Evolutionary conservation across 78 protist species (phyloP).

Genomic region (Dictyostelium capitatum): DNA sequence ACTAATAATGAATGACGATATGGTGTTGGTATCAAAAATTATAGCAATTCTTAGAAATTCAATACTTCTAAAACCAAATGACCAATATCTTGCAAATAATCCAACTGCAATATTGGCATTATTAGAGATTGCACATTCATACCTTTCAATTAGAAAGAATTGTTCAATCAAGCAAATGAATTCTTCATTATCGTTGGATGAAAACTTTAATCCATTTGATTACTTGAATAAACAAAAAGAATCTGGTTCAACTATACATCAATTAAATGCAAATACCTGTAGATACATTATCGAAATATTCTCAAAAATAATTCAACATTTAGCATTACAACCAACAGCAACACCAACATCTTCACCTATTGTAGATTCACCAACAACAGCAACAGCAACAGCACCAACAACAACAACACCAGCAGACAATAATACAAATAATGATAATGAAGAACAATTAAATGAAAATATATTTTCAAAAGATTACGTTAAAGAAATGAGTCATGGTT

Average conservation of each 20-base stretch:
- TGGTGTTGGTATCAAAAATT: neutral
- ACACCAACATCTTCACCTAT: neutral
- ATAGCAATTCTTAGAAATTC: conserved; percentile 59
- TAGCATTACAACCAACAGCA: conserved; percentile 6
- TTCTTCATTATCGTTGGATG: neutral
- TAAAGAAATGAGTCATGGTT: neutral
- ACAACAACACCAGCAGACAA: neutral
- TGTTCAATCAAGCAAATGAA: neutral
- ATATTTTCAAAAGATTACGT: neutral
- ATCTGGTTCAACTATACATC: neutral
- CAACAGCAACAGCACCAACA: neutral
- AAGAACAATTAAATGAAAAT: neutral
- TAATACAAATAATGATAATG: neutral
- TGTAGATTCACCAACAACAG: neutral
- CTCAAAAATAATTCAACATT: conserved; percentile 35
- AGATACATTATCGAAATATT: conserved; percentile 47
- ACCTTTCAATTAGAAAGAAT: conserved; percentile 2
- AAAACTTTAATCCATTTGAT: neutral
- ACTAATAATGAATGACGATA: neutral
- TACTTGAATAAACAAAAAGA: neutral
- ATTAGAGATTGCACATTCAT: conserved; percentile 12
- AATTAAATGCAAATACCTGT: neutral
- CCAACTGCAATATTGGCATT: conserved; percentile 22
- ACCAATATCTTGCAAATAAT: conserved; percentile 25
- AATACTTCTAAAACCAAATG: conserved; percentile 33